Evolutionary conservation across 495 filamentous ascomycete species (phyloP), one percentile per base, ranked within the genome.

Genomic region (Darksidea phi): DNA sequence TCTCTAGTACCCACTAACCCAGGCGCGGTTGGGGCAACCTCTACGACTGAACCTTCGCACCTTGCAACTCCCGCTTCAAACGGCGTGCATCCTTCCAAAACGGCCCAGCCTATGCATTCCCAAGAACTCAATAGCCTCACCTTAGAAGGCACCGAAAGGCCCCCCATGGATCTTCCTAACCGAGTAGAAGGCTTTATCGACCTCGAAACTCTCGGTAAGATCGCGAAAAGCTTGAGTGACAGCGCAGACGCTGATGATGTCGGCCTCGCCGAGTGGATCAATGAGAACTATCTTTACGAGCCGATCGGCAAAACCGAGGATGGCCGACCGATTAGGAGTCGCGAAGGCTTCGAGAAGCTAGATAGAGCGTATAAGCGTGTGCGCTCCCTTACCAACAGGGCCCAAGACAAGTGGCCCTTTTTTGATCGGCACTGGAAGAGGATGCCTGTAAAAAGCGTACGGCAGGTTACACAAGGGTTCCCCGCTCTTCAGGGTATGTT

Each of bases 361-460:
- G 15, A 50, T 20, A 23, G 13, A 12, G 55, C 55, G 2, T 59
- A 48, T 26, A 8, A 23, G 12, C 55, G 55, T 25, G 55, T 21
- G 0, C 45, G 36, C 2, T 6, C 20, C n/a, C 46, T 49, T 12
- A 49, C 55, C 0, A 43, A 34, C 12, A 49, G 34, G 6, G 47
- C 47, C 1, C n/a, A 32, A 20, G 42, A 48, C 6, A 57, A 57
- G 43, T 57, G 54, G 54, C 54, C 54, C 11, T 57, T 57, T 25
- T 57, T 34, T 17, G 41, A 36, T 48, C n/a, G 17, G 21, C 17
- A 38, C 17, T 55, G 52, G 52, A 45, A 53, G 28, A 32, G 10
- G 28, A 32, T 32, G 28, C 10, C 28, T 32, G 28, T 32, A 10
- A 32, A 32, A 4, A 10, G 4, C 4, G 28, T 32, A 32, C 28